A percentile compares a stretch with the other conserved stretches of the same genome.
These are phyloP conservation scores for Williopsis jadinii DNA, from an alignment of 1,139 yeast species.

Conservation along the genomic window DNA sequence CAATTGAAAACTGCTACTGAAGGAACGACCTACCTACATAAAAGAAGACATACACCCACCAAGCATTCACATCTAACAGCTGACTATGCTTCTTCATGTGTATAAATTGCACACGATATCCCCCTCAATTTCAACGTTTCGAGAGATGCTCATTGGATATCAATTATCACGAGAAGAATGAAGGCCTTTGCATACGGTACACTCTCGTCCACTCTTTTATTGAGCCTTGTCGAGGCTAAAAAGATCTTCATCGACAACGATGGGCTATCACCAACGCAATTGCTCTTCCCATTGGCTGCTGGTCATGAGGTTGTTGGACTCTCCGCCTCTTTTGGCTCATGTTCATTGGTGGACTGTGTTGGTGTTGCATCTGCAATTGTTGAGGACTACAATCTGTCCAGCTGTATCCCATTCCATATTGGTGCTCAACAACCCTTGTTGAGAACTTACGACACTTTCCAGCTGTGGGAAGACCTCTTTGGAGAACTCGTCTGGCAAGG, in stretches of 20 bases:
- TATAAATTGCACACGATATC: no score
- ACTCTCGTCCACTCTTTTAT: slow-evolving; percentile 5
- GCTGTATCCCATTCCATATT: slow-evolving; percentile 33
- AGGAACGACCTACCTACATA: no score
- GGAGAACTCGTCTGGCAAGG: slow-evolving; percentile 39
- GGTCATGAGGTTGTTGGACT: slow-evolving; percentile 34
- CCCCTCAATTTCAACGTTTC: no score
- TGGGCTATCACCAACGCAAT: slow-evolving; percentile 29
- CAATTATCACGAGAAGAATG: no score
- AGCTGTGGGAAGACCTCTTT: slow-evolving; percentile 30
- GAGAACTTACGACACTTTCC: slow-evolving; percentile 33
- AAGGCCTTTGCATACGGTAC: background rate
- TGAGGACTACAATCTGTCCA: slow-evolving; percentile 27
- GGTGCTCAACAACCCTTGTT: slow-evolving; percentile 34
- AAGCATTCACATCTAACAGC: no score
- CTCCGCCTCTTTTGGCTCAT: slow-evolving; percentile 33
- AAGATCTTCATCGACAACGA: slow-evolving; percentile 37
- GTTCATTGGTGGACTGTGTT: slow-evolving; percentile 31
- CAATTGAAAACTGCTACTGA: no score
- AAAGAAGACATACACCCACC: no score
- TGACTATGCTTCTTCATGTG: no score
- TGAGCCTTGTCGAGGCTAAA: slow-evolving; percentile 14
- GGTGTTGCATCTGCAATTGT: slow-evolving; percentile 28
- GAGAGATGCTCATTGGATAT: no score
- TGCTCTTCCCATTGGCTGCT: slow-evolving; percentile 31